Evolutionary conservation across 1,284 basidiomycete genomes (phyloP), one percentile per base, ranked within the genome.

Genomic region (Neolentinus lepideus): DNA sequence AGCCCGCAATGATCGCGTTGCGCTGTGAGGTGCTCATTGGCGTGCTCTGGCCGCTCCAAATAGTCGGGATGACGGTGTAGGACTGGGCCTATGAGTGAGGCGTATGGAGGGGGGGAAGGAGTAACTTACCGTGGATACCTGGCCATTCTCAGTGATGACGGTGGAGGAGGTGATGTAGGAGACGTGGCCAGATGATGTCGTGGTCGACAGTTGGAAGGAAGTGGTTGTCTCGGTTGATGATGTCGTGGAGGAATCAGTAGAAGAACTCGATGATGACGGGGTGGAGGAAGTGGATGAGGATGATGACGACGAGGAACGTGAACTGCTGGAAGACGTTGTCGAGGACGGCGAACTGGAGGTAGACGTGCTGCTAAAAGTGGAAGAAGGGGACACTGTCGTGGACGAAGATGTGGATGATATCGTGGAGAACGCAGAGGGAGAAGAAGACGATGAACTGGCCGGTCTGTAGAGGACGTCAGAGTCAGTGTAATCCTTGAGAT

Each of bases 1-100:
- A 66, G 8, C 79, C 80, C 0, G 71, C 73, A 38, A 82, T 78
- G 58, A 79, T 67, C 51, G 70, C 70, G 0, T 72, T 73, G 48
- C 71, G 72, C 2, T 65, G 36, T 8, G 55, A 52, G 1, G 65
- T 58, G 9, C 57, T 53, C 3, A 50, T 24, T 2, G 56, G 35
- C 1, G 57, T 50, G 2, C 50, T 47, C 46, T 60, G 58, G 51
- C 56, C 36, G 9, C 58, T 54, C 9, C 68, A 56, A 0, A 63
- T 54, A 0, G 68, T 69, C 22, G 68, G 67, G 38, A 69, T 62
- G 4, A 64, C 63, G 21, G 61, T 61, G 29, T 59, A 54, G 25
- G 65, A 57, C 67, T 67, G 52, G 52, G 47, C 29, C 9, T 36
- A 35, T 56, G 47, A 16, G 38, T 16, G 26, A 51, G 29, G 52